Evolutionary conservation across 2,329 filamentous ascomycete species (phyloP), one percentile per base, ranked within the genome.

Genomic region (Xylariales sp.): DNA sequence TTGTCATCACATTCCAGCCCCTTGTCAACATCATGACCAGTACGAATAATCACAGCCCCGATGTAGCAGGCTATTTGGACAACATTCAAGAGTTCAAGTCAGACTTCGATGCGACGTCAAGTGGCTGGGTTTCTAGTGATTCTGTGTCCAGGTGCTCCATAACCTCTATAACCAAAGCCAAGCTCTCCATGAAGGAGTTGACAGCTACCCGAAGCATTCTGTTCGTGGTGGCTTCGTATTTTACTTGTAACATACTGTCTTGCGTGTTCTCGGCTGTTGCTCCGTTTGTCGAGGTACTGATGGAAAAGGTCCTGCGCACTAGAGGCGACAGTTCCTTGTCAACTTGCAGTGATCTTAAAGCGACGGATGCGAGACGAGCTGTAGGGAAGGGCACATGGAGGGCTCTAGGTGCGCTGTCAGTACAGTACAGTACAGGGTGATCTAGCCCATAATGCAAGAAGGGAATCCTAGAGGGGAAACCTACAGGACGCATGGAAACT

Each of bases 121-220:
- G n/a, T n/a, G n/a, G n/a, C n/a, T 46, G 53, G 53, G 43, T 53
- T 2, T 48, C 77, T 28, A 95, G 60, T 2, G 93, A 84, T 67
- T 96, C 90, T 19, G 82, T 78, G 63, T 97, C 91, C 54, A 97
- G 65, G 60, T 94, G 85, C 62, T 87, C 82, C 86, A 96, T 95
- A 12, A 95, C 86, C 41, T 89, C 86, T 31, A 96, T 63, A 1
- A 96, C 84, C 4, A 96, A 80, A 39, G 81, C 80, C 42, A 96
- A 63, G 52, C 85, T 94, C 56, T 97, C 91, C 74, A 97, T 89
- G 64, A 96, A 96, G 8, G 89, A 88, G 66, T 97, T 97, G 43
- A 96, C 90, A 3, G 91, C 87, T 3, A 98, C 93, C 32, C 93
- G 83, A 44, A 98, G 74, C 91, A 97, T 97, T 52, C 93, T 84